Evolutionary conservation across 345 rosid species (phyloP).

Genomic region (Boechera retrofracta): DNA sequence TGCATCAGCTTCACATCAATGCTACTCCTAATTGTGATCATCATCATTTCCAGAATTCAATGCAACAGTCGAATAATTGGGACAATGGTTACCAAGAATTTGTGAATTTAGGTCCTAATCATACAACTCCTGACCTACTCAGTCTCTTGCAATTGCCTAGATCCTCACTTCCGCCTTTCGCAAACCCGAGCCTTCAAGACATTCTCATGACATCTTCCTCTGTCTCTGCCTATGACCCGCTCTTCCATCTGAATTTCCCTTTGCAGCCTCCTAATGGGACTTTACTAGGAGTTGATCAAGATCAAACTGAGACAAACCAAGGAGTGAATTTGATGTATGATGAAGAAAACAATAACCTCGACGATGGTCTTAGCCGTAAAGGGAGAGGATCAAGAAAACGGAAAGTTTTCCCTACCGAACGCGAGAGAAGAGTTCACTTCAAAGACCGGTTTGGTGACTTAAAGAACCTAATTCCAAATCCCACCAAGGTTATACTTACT

Average conservation of each 20-base stretch:
- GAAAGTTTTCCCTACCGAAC: slow-evolving; percentile 63
- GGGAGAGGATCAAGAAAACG: slow-evolving; percentile 57
- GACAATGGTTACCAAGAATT: slow-evolving; percentile 43
- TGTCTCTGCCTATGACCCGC: slow-evolving; percentile 57
- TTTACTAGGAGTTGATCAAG: slow-evolving; percentile 41
- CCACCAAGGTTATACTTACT: slow-evolving; percentile 59
- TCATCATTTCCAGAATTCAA: slow-evolving; percentile 41
- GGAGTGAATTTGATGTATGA: slow-evolving; percentile 35
- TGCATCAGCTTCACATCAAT: slow-evolving; percentile 52
- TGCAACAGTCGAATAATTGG: slow-evolving; percentile 47
- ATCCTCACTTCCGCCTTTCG: slow-evolving; percentile 51
- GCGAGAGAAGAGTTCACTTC: slow-evolving; percentile 66
- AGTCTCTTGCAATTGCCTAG: slow-evolving; percentile 65
- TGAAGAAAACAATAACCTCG: slow-evolving; percentile 46
- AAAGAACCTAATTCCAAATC: slow-evolving; percentile 63
- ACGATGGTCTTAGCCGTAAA: slow-evolving; percentile 51
- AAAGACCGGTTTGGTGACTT: slow-evolving; percentile 60
- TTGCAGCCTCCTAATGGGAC: slow-evolving; percentile 60
- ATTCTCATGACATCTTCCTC: slow-evolving; percentile 47
- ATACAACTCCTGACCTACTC: slow-evolving; percentile 66
- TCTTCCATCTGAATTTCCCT: slow-evolving; percentile 61
- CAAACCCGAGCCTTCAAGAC: slow-evolving; percentile 39
- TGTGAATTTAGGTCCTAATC: slow-evolving; percentile 31
- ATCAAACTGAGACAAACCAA: slow-evolving; percentile 38
- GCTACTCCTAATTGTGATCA: slow-evolving; percentile 27